These are phyloP conservation scores for Colletotrichum echinochloae DNA, from an alignment of 2,329 filamentous ascomycete genomes.

Conservation along the genomic window DNA sequence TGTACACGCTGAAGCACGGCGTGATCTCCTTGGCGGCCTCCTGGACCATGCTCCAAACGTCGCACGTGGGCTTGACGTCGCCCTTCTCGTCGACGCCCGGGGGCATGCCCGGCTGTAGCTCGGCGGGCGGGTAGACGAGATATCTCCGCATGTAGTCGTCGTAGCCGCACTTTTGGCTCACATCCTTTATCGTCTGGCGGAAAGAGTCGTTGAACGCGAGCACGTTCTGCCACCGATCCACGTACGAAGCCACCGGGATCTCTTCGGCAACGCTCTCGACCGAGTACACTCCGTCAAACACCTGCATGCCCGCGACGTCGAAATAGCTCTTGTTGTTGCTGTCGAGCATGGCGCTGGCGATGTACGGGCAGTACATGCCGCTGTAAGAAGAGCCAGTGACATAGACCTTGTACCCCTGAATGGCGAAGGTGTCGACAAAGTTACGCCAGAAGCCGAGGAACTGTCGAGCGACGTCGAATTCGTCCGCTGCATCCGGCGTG, in stretches of 20 bases:
- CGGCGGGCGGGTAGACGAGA: conserved; percentile 75
- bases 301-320: conserved; percentile 75
- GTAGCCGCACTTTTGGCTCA: conserved; percentile 71
- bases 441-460: conserved; percentile 85
- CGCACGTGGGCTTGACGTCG: conserved; percentile 61
- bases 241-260: conserved; percentile 67
- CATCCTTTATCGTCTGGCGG: conserved; percentile 62
- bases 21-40: conserved; percentile 69
- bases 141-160: conserved; percentile 69
- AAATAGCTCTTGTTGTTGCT: conserved; percentile 74
- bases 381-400: conserved; percentile 80
- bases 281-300: conserved; percentile 78
- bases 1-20: conserved; percentile 85
- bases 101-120: conserved; percentile 64
- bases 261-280: conserved; percentile 58
- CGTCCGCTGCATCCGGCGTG: conserved; percentile 70
- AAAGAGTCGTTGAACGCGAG: conserved; percentile 74
- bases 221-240: conserved; percentile 70
- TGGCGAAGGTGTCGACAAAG: conserved; percentile 77
- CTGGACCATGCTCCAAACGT: conserved; percentile 65
- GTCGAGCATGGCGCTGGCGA: conserved; percentile 79
- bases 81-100: conserved; percentile 58
- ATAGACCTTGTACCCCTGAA: conserved; percentile 77
- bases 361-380: conserved; percentile 77
- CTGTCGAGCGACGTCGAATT: conserved; percentile 76